Conservation (phyloP, 352 stramenopile genomes). For the Peronospora tabacina region DNA sequence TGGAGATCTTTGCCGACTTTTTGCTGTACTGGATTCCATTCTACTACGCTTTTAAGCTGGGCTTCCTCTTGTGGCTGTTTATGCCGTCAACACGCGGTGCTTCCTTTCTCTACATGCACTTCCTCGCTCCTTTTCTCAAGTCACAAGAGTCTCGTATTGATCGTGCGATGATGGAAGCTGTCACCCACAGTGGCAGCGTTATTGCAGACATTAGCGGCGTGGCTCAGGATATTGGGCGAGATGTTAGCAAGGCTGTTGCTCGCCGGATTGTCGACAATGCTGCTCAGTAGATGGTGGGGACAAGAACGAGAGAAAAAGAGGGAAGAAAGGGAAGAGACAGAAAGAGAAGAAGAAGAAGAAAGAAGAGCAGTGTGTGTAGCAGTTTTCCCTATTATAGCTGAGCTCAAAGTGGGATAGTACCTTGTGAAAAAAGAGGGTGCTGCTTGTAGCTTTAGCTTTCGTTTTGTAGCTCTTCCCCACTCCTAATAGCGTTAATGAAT, state of each 20-base stretch:
- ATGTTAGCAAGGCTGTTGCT: constrained; percentile 69
- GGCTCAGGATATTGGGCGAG: constrained; percentile 62
- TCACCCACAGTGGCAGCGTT: constrained; percentile 61
- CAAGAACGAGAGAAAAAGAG: neutral
- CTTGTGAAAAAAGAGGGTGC: no score
- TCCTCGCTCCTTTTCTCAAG: constrained; percentile 86
- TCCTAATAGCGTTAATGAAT: no score
- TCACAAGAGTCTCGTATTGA: constrained; percentile 76
- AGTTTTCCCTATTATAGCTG: neutral
- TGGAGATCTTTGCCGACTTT: constrained; percentile 95
- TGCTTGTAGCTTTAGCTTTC: neutral
- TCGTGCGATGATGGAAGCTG: constrained; percentile 77
- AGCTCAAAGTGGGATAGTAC: neutral
- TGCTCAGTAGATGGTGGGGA: constrained; percentile 16
- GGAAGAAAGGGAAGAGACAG: neutral
- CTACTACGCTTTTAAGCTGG: constrained; percentile 97
- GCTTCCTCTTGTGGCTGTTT: constrained; percentile 96
- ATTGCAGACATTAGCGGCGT: constrained; percentile 75
- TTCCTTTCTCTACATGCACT: constrained; percentile 93
- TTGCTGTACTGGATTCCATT: constrained; percentile 97
- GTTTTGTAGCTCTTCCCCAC: neutral
- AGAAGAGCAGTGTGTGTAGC: constrained; percentile 6
- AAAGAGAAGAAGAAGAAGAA: neutral
- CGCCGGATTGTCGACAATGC: constrained; percentile 65
- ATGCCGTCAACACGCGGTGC: constrained; percentile 93